Conservation (phyloP, 2,329 filamentous ascomycete species). For the Triangularia setosa region DNA sequence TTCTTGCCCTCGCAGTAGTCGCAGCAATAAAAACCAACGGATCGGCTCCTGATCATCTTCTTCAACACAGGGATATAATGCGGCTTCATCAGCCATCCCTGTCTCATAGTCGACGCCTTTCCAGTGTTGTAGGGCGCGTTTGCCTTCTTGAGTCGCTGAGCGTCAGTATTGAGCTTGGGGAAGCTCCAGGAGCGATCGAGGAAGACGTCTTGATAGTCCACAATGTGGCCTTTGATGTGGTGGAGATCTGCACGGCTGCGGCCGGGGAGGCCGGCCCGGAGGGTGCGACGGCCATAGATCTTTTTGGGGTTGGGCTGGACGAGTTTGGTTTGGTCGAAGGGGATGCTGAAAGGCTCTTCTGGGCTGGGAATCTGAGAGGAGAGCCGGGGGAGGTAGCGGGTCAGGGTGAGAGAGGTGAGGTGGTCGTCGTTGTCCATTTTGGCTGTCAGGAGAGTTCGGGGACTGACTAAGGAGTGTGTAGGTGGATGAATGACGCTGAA, state of each 20-base stretch:
- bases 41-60: not conserved
- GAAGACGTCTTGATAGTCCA: not conserved
- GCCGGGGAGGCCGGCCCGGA: not conserved
- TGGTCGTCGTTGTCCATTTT: not conserved
- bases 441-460: not conserved
- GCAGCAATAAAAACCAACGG: not conserved
- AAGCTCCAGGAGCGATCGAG: not conserved
- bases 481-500: not conserved
- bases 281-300: not conserved
- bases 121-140: not conserved
- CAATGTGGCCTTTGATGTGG: not conserved
- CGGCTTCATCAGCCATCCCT: not conserved
- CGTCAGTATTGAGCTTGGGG: not conserved
- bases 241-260: not conserved
- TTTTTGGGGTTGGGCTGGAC: not conserved
- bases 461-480: not conserved
- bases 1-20: not conserved
- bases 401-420: not conserved
- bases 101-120: not conserved
- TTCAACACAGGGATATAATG: not conserved
- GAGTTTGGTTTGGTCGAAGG: not conserved
- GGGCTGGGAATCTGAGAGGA: not conserved
- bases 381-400: not conserved
- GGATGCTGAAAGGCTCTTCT: not conserved
- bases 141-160: not conserved